Base-by-base conservation (phyloP, 2,329 filamentous ascomycete species). In the Cytospora piceicola region DNA sequence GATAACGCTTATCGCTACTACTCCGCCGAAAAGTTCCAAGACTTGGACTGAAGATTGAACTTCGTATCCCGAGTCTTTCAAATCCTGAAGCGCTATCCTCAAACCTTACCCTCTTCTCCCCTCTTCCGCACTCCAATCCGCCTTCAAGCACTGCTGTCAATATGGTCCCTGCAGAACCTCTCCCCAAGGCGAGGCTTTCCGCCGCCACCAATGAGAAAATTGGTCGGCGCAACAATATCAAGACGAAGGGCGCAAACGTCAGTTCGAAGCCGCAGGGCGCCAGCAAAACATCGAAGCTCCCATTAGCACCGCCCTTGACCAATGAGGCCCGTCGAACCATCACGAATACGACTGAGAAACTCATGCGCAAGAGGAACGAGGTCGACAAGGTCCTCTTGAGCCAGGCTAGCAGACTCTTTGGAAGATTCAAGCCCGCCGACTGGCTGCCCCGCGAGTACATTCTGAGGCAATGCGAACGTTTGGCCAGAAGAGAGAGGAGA, bases 341-440 rank as follows among this genome's bases (percentile, higher is more conserved):
- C 15, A 59, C 30, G 7, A 67, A 62, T 8, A 67, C 69, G 52
- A 71, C 69, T 7, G 46, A 46, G 5, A 66, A 54, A 12, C 49
- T 73, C 17, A 72, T 73, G 15, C 32, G 61, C 29, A 67, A 66
- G 65, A 69, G 70, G 7, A 66, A 70, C 24, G 52, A 59, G 29
- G 60, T 74, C n/a, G 66, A 73, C 61, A 65, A 39, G 30, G 27
- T 66, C 12, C 36, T 73, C 14, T 60, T 72, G 29, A 30, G 15
- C 24, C 65, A 68, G 46, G 53, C 49, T 27, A 27, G 64, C 24
- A 70, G 68, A 29, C 46, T 42, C 27, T 27, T 46, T 11, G 51
- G 52, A 22, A 60, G 49, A n/a, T 39, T 62, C 12, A 24, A 27
- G 14, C n/a, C 42, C 7, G 36, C 62, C 11, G 67, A 74, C 56